These are phyloP conservation scores for Cryptococcus neoformans DNA, from an alignment of 1,284 basidiomycete species.

Conservation along the genomic window DNA sequence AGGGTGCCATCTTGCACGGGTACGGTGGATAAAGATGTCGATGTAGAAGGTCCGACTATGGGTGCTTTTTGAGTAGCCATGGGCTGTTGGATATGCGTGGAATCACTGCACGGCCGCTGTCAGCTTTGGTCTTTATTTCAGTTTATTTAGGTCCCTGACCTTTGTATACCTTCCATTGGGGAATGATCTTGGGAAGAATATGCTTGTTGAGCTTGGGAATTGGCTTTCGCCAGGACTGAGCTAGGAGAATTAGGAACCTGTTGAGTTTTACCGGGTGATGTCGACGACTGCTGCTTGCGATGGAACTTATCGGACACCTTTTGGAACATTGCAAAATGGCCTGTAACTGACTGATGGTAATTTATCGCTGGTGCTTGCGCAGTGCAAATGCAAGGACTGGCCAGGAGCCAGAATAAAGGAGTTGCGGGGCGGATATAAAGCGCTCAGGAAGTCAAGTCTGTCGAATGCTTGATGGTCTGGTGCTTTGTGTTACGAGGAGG, in stretches of 20 bases:
- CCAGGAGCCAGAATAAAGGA: neutral
- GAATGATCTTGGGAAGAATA: slow-evolving; percentile 2
- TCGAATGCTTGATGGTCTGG: no score
- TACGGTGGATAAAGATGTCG: slow-evolving; percentile 29
- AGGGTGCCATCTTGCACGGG: slow-evolving; percentile 28
- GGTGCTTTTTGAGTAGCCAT: neutral
- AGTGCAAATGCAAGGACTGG: neutral
- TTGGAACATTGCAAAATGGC: slow-evolving; percentile 32
- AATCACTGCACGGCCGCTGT: slow-evolving; percentile 4
- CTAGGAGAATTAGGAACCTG: slow-evolving; percentile 7
- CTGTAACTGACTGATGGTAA: no score
- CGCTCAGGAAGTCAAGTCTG: neutral
- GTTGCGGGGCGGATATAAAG: neutral
- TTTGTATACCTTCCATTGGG: slow-evolving; percentile 33
- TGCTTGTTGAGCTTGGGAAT: neutral
- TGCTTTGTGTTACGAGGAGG: no score
- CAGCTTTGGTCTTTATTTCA: neutral
- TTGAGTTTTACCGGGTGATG: slow-evolving; percentile 12
- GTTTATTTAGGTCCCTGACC: slow-evolving; percentile 13
- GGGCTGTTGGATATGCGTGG: neutral
- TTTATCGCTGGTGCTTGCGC: neutral
- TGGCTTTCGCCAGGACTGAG: neutral
- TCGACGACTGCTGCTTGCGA: slow-evolving; percentile 30
- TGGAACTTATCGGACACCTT: slow-evolving; percentile 48
- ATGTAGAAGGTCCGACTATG: slow-evolving; percentile 15